Base-by-base conservation (phyloP, 2,329 filamentous ascomycete genomes). In the Penicillium nordicum region DNA sequence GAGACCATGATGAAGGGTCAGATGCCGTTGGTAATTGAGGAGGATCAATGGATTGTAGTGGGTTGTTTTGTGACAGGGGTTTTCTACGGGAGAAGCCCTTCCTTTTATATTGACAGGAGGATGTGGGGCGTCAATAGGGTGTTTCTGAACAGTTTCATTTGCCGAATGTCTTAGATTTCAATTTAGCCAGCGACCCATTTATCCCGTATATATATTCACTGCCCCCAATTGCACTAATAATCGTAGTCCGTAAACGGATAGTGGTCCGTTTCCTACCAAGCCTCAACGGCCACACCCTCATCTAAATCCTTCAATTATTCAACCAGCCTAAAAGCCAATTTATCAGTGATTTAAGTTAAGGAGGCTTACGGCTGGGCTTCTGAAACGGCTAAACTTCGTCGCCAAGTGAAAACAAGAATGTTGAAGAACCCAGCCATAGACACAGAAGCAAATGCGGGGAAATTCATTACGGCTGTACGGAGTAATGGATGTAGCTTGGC, bases 1-100 rank as follows among this genome's bases (percentile, higher is more conserved):
- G 63, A 68, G 10, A 70, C 63, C 69, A 71, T 72, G 40, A 52
- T 62, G 50, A 51, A 41, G 9, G 4, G 2, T 42, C 7, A n/a
- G 18, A 36, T 46, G 14, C 1, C 12, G 2, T n/a, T 36, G 18
- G 1, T 36, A 25, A 5, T 36, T 25, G 18, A 23, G 18, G 4
- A 18, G 23, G 18, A 23, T 1, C 14, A 46, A 34, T n/a, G 9
- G 18, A 43, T 36, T 44, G 40, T 21, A 34, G 8, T 6, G 5
- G 9, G 10, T 45, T 55, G 18, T 32, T 37, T 37, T 32, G 5
- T 14, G 11, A 2, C 4, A 18, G 8, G 32, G 7, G 1, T 2
- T 29, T 34, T 32, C 11, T 32, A 40, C 14, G 2, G 25, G 34
- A 34, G 34, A 40, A 10, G 11, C 9, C 16, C 47, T 40, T 27